Percentiles rank a stretch among this genome's conserved stretches.
These are phyloP conservation scores for Ustilago bromivora DNA, from an alignment of 1,284 basidiomycete genomes.

Conservation along the genomic window DNA sequence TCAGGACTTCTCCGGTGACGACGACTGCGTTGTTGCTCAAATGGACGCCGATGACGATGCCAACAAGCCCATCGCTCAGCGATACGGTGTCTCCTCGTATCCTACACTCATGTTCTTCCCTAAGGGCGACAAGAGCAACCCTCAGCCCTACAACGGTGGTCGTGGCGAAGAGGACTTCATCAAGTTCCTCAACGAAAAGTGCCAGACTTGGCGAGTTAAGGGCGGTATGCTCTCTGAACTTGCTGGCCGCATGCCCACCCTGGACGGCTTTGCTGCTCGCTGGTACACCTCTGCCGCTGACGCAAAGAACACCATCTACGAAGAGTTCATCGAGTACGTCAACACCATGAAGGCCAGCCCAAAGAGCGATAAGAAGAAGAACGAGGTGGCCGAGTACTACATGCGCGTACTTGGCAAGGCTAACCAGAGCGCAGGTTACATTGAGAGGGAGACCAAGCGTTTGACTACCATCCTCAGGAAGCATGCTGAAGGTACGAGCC, in stretches of 20 bases:
- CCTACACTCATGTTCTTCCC: constrained; percentile 93
- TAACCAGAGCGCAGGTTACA: constrained; percentile 77
- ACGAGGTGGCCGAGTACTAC: constrained; percentile 80
- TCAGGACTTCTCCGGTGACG: constrained; percentile 81
- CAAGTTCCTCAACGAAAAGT: constrained; percentile 81
- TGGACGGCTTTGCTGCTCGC: constrained; percentile 82
- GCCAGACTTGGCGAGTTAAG: constrained; percentile 83
- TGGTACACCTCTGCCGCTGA: constrained; percentile 78
- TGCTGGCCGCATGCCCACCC: constrained; percentile 83
- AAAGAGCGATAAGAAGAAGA: constrained; percentile 66
- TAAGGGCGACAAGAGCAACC: constrained; percentile 75
- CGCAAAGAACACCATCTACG: constrained; percentile 74
- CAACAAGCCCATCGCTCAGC: constrained; percentile 81
- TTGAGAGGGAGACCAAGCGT: constrained; percentile 88
- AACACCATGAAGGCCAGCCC: constrained; percentile 48
- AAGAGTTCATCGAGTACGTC: constrained; percentile 73
- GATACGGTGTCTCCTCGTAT: constrained; percentile 79
- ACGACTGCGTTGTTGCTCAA: constrained; percentile 85
- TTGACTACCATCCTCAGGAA: constrained; percentile 77
- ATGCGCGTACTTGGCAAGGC: constrained; percentile 88
- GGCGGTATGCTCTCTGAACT: constrained; percentile 83
- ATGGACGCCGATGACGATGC: constrained; percentile 86
- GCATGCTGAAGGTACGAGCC: constrained; percentile 71
- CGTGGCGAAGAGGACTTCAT: constrained; percentile 79
- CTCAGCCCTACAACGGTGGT: constrained; percentile 78